Evolutionary conservation across 169 alveolate genomes (phyloP).

Genomic region (Cryptosporidium muris): DNA sequence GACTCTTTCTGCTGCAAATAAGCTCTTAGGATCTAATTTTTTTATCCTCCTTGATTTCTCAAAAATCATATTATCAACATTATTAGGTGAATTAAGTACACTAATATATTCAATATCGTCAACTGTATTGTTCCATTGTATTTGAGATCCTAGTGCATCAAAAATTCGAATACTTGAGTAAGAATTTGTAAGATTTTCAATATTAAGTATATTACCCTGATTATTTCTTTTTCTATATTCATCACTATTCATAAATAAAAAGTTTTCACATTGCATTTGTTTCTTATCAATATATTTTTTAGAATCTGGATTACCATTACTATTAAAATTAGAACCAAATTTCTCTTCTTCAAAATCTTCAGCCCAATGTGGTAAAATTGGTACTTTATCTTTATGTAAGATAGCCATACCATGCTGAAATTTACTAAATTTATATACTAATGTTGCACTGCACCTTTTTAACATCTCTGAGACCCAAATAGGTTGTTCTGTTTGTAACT

Average conservation of each 20-base stretch:
- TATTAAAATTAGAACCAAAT: not conserved
- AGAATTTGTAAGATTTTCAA: constrained; percentile 31
- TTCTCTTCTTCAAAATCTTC: constrained; percentile 61
- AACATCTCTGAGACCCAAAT: constrained; percentile 75
- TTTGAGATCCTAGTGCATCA: constrained; percentile 43
- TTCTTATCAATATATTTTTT: not conserved
- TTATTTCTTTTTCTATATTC: not conserved
- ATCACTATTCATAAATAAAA: not conserved
- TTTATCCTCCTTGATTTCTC: constrained; percentile 28
- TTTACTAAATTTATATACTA: constrained; percentile 77
- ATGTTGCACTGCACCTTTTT: constrained; percentile 73
- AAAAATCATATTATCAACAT: constrained; percentile 9
- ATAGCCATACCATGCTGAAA: constrained; percentile 81
- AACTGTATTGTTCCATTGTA: constrained; percentile 15
- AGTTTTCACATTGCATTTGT: not conserved
- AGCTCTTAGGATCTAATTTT: constrained; percentile 81
- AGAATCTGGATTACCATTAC: not conserved
- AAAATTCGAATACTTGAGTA: constrained; percentile 11
- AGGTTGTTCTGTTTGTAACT: constrained; percentile 77
- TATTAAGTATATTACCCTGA: not conserved
- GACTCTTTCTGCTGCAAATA: constrained; percentile 83
- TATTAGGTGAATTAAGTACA: constrained; percentile 22
- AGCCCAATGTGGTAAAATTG: constrained; percentile 77
- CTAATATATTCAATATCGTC: not conserved
- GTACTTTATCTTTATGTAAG: constrained; percentile 75